phyloP scores from a whole-genome alignment of 2,329 filamentous ascomycete genomes.

The Pestalotiopsis sp. region DNA sequence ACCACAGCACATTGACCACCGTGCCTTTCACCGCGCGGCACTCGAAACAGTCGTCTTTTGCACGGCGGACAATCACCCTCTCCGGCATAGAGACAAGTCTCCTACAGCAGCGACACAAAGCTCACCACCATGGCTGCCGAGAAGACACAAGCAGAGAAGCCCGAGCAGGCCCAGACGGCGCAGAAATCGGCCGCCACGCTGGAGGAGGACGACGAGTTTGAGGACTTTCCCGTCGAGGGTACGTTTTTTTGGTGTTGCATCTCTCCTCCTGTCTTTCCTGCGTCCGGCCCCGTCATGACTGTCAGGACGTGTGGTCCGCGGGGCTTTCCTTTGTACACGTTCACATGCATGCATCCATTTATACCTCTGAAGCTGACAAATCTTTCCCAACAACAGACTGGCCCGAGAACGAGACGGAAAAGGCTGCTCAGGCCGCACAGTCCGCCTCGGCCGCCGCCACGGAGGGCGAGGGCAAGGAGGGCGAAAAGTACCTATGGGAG shows the following conservation, averaged over 20 bases:
- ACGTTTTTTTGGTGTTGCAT: constrained; percentile 25
- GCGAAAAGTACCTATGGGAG: constrained; percentile 84
- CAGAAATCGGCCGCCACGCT: constrained; percentile 69
- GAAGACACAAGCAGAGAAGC: constrained; percentile 20
- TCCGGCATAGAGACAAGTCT: not conserved
- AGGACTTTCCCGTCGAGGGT: constrained; percentile 98
- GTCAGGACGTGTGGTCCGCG: not conserved
- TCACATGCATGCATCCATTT: not conserved
- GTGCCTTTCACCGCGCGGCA: not conserved
- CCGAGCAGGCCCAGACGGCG: constrained; percentile 51
- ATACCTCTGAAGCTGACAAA: not conserved
- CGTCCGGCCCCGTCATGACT: not conserved
- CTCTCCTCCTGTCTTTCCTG: not conserved
- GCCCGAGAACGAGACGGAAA: constrained; percentile 88
- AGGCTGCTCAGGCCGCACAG: constrained; percentile 39
- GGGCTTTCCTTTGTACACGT: not conserved
- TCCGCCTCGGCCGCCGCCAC: constrained; percentile 13
- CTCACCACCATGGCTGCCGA: constrained; percentile 29
- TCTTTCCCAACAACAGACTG: constrained; percentile 65
- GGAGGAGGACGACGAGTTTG: constrained; percentile 98
- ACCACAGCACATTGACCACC: not conserved
- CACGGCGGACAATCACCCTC: not conserved
- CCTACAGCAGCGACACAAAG: not conserved
- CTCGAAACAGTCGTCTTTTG: not conserved
- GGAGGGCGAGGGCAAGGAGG: constrained; percentile 63